phyloP scores from a whole-genome alignment of 106 monocot species.

The Dendrobium nobile region DNA sequence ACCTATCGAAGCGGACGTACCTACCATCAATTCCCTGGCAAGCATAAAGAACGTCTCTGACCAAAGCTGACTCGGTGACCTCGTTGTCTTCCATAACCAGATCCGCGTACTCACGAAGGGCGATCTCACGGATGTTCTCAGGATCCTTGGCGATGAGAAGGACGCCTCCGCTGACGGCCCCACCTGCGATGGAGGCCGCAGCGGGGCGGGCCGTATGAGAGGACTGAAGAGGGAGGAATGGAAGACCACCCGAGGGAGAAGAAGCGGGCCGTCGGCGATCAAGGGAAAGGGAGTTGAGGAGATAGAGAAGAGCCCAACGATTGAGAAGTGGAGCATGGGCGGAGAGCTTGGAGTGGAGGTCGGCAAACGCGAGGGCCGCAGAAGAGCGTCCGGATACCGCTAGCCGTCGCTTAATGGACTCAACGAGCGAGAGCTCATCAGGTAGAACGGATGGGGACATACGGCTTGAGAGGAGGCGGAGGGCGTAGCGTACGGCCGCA shows the following conservation, averaged over 20 bases:
- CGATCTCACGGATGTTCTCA: slow-evolving; percentile 79
- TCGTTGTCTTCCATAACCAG: slow-evolving; percentile 57
- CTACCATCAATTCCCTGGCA: slow-evolving; percentile 89
- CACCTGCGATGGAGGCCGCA: background rate
- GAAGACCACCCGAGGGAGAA: slow-evolving; percentile 13
- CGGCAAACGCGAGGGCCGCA: slow-evolving; percentile 75
- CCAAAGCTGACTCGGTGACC: slow-evolving; percentile 59
- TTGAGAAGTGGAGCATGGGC: slow-evolving; percentile 34
- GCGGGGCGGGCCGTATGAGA: slow-evolving; percentile 1
- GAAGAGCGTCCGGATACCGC: slow-evolving; percentile 46
- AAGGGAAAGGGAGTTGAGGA: slow-evolving; percentile 59
- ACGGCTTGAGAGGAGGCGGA: slow-evolving; percentile 77
- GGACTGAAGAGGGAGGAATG: slow-evolving; percentile 32
- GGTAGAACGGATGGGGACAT: slow-evolving; percentile 43
- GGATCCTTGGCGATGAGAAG: slow-evolving; percentile 80
- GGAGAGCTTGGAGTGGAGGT: slow-evolving; percentile 60
- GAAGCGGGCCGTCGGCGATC: slow-evolving; percentile 12
- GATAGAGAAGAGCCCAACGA: slow-evolving; percentile 66
- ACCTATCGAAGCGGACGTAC: slow-evolving; percentile 38
- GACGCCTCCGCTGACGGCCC: slow-evolving; percentile 29
- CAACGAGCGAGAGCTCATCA: slow-evolving; percentile 59
- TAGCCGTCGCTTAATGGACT: slow-evolving; percentile 83
- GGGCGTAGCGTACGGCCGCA: slow-evolving; percentile 55
- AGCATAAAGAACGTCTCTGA: slow-evolving; percentile 67
- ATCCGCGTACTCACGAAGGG: slow-evolving; percentile 72